Percentiles rank a stretch among this genome's conserved stretches.
phyloP scores from a whole-genome alignment of 371 early-diverging fungal genomes.

The Saksenaea oblongispora region DNA sequence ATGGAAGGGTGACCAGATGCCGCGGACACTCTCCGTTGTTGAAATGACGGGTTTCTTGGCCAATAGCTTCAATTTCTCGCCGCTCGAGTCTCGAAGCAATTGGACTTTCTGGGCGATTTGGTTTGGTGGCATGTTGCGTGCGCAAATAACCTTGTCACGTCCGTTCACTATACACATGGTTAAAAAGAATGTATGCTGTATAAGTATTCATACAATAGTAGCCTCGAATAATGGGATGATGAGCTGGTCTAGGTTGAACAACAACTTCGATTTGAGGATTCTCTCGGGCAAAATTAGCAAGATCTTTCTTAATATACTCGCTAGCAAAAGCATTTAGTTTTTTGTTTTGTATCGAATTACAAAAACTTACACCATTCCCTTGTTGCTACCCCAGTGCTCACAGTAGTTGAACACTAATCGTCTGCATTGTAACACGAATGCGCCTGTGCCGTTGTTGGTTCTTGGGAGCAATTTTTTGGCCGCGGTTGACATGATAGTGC shows the following conservation, averaged over 20 bases:
- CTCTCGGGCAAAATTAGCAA: conserved; percentile 67
- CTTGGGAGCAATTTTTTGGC: conserved; percentile 28
- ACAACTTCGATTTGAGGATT: conserved; percentile 83
- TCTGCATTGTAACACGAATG: conserved; percentile 80
- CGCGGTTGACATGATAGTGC: conserved; percentile 23
- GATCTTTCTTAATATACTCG: conserved; percentile 71
- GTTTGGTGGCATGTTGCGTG: conserved; percentile 61
- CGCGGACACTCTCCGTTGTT: conserved; percentile 81
- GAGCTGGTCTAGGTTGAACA: conserved; percentile 77
- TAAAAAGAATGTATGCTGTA: not conserved
- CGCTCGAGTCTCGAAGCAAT: conserved; percentile 70
- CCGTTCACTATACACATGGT: conserved; percentile 60
- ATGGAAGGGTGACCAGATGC: conserved; percentile 89
- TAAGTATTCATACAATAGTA: conserved; percentile 60
- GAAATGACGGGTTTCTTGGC: conserved; percentile 80
- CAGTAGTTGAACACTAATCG: conserved; percentile 86
- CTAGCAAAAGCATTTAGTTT: conserved; percentile 25
- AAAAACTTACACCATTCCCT: conserved; percentile 72
- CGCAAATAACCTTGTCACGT: conserved; percentile 72
- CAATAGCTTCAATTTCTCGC: conserved; percentile 59
- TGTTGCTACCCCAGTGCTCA: conserved; percentile 83
- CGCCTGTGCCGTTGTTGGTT: conserved; percentile 80
- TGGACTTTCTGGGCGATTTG: conserved; percentile 67
- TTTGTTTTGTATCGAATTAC: not conserved
- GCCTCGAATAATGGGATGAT: conserved; percentile 78